Conservation (phyloP, 192 early-diverging fungal genomes). For the Backusella tarrabulga region DNA sequence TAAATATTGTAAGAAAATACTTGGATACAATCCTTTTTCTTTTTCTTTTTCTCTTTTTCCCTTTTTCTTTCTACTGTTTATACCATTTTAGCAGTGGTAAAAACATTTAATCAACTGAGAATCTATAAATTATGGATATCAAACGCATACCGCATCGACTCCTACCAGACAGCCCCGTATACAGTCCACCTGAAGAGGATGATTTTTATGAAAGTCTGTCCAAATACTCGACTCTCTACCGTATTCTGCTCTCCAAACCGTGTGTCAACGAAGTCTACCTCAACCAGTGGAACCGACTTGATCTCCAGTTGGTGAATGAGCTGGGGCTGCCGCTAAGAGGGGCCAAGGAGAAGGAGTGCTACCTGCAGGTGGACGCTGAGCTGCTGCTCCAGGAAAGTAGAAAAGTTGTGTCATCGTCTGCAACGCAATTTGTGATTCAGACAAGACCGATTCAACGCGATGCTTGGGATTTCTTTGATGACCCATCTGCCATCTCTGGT, state of each 20-base stretch:
- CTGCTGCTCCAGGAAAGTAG: neutral
- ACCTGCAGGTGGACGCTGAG: neutral
- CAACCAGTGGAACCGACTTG: slow-evolving; percentile 15
- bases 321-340: neutral
- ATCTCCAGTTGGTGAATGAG: slow-evolving; percentile 18
- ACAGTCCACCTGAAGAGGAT: neutral
- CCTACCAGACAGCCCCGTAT: neutral
- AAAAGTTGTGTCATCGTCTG: neutral
- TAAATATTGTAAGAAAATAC: no score
- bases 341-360: neutral
- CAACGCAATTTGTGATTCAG: neutral
- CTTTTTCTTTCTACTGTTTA: no score
- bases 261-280: neutral
- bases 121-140: neutral
- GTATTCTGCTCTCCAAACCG: neutral
- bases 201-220: slow-evolving; percentile 5
- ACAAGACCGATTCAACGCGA: neutral
- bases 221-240: slow-evolving; percentile 8
- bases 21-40: no score
- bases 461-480: slow-evolving; percentile 8
- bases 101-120: no score
- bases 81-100: no score
- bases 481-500: neutral
- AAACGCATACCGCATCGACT: neutral
- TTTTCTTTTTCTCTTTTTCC: no score